Evolutionary conservation across 2,329 filamentous ascomycete species (phyloP), one percentile per base, ranked within the genome.

Genomic region (Mollisiaceae sp.): DNA sequence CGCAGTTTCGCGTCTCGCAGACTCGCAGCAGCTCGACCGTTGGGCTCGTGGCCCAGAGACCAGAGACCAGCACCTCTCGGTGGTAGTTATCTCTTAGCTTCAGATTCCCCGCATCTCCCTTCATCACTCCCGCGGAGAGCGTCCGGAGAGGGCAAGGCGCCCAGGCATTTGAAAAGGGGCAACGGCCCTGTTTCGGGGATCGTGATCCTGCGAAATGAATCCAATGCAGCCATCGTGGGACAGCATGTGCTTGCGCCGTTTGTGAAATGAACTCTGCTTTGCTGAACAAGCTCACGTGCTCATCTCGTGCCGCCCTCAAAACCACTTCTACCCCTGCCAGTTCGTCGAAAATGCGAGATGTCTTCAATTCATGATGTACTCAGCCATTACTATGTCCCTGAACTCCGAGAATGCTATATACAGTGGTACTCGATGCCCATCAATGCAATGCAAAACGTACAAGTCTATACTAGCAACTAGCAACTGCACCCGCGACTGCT

Each of bases 401-500:
- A 65, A 70, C 65, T 59, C 66, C 67, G 14, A 35, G 9, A 62
- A 68, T 70, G 66, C 62, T 60, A 67, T 60, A 63, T 62, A 59
- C 60, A 43, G 3, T 3, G 27, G 27, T 56, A 60, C 54, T n/a
- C n/a, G 35, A 38, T 43, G 38, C 27, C 45, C 56, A 35, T 2
- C 52, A 43, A 59, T 63, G 20, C 35, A 55, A 57, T 47, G 54
- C 55, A 63, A 20, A 61, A n/a, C 52, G 57, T 66, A 70, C 38
- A 47, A 60, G 57, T 70, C 69, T 52, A 70, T 72, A 62, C 80
- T 83, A 20, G 86, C 86, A 55, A 89, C 82, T 1, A 20, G 86
- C 86, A 55, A 89, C 82, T 1, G 91, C n/a, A 58, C 89, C 81
- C 1, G 91, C n/a, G 15, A 94, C 90, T 1, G 91, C 91, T 3